Evolutionary conservation across 306 rosid genomes (phyloP).

Genomic region (Urtica urens): DNA sequence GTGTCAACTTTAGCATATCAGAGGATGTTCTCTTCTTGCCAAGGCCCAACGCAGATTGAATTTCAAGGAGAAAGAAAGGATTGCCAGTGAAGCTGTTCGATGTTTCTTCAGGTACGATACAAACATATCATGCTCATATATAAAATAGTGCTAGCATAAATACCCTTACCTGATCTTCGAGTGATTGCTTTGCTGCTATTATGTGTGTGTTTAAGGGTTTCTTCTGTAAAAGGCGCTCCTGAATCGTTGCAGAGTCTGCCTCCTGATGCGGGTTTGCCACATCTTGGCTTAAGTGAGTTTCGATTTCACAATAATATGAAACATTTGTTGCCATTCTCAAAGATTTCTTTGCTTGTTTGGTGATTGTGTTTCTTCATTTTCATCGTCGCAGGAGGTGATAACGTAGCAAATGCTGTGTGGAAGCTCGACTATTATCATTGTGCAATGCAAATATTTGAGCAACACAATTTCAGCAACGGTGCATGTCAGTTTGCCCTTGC

Average conservation of each 20-base stretch:
- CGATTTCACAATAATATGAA: conserved; percentile 8
- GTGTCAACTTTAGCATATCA: conserved; percentile 80
- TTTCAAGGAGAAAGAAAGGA: conserved; percentile 58
- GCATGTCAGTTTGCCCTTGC: conserved; percentile 96
- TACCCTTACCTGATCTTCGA: no score
- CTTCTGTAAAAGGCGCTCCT: conserved; percentile 70
- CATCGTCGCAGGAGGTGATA: conserved; percentile 31
- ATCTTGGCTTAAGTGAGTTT: conserved; percentile 57
- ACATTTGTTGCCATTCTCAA: no score
- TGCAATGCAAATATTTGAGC: conserved; percentile 93
- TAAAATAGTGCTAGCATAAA: no score
- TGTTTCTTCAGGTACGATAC: conserved; percentile 99
- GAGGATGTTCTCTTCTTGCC: conserved; percentile 84
- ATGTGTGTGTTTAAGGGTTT: conserved; percentile 47
- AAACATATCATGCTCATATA: no score
- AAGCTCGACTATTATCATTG: conserved; percentile 78
- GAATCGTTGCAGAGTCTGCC: conserved; percentile 77
- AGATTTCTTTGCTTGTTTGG: conserved; percentile 1
- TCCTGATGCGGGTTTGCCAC: conserved; percentile 43
- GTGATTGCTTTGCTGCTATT: no score
- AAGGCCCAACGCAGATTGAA: conserved; percentile 64
- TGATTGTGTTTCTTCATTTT: no score
- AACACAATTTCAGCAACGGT: conserved; percentile 67
- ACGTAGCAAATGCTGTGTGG: conserved; percentile 53
- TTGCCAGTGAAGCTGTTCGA: conserved; percentile 61